Base-by-base conservation (phyloP, 1,284 basidiomycete species). In the Rhodotorula glutinis region DNA sequence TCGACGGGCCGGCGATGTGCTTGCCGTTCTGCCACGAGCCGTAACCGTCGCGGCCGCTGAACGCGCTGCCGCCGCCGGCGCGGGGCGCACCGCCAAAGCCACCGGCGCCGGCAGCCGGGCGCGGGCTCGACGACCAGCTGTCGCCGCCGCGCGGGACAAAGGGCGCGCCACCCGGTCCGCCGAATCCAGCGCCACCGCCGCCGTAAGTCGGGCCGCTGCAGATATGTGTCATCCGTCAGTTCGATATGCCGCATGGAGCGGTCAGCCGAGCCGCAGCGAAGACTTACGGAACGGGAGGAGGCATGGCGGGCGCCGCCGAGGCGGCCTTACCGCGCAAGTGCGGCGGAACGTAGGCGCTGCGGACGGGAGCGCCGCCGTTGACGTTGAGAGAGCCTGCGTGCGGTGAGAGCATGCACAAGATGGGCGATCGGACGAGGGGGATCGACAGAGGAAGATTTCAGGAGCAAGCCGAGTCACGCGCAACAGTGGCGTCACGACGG, bases 21-120 rank as follows among this genome's bases (percentile, higher is more conserved):
- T 86, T 83, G 73, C 90, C 93, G 73, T 97, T 92, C 78, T 85
- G 88, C 96, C 96, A 99, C 53, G 80, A 80, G 64, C 95, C 95
- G 75, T 76, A 77, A 61, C 80, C 80, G 58, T 79, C 80, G 60
- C 78, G 74, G 52, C 77, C 74, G 51, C 73, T 72, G 38, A 72
- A 67, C 53, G 66, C 60, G 23, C 53, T 38, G n/a, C 66, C 65
- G 53, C 67, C 60, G 27, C 56, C 61, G 19, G 30, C 27, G 40
- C 57, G 53, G 13, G 60, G 40, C 23, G 52, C 54, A 23, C 58
- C 57, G 21, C 67, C 57, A 17, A 53, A 30, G 33, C 59, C 60
- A 8, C 53, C 60, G 41, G 56, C 56, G 25, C 69, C 65, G 17
- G 59, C 53, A 19, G 46, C 46, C 3, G 67, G 49, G 62, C 67